A percentile compares a stretch with the other conserved stretches of the same genome.
Evolutionary conservation across 148 eudicot genomes (phyloP).

Genomic region (Silene latifolia): DNA sequence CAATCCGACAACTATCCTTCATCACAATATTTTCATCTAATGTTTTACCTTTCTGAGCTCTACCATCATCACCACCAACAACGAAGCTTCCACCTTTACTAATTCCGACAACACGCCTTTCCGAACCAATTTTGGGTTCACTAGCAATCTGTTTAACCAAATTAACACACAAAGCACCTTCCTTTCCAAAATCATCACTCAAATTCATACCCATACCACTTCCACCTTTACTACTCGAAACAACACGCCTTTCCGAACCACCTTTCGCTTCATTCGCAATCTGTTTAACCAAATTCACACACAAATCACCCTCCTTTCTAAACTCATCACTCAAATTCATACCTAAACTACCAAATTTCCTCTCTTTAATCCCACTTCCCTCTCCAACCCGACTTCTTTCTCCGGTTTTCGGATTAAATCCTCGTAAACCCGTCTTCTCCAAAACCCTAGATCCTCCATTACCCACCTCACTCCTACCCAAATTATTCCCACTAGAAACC

Average conservation of each 20-base stretch:
- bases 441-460: conserved; percentile 29
- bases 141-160: conserved; percentile 2
- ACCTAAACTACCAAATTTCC: conserved; percentile 21
- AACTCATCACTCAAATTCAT: conserved; percentile 1
- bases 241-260: neutral
- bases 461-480: conserved; percentile 31
- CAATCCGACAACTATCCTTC: conserved; percentile 6
- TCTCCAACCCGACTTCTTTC: conserved; percentile 17
- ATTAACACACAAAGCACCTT: conserved; percentile 10
- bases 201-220: neutral
- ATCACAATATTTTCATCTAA: conserved; percentile 1
- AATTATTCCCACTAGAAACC: conserved; percentile 32
- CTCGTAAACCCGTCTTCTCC: conserved; percentile 32
- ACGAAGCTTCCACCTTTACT: conserved; percentile 18
- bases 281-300: conserved; percentile 2
- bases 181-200: conserved; percentile 14
- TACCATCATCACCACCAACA: conserved; percentile 8
- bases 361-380: conserved; percentile 16
- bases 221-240: conserved; percentile 14
- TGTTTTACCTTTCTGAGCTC: neutral
- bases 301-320: conserved; percentile 13
- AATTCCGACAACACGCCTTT: conserved; percentile 7
- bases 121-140: neutral
- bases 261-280: conserved; percentile 1
- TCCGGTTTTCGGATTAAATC: conserved; percentile 12